These are phyloP conservation scores for Suillus alpinus DNA, from an alignment of 768 basidiomycete genomes.

Conservation along the genomic window DNA sequence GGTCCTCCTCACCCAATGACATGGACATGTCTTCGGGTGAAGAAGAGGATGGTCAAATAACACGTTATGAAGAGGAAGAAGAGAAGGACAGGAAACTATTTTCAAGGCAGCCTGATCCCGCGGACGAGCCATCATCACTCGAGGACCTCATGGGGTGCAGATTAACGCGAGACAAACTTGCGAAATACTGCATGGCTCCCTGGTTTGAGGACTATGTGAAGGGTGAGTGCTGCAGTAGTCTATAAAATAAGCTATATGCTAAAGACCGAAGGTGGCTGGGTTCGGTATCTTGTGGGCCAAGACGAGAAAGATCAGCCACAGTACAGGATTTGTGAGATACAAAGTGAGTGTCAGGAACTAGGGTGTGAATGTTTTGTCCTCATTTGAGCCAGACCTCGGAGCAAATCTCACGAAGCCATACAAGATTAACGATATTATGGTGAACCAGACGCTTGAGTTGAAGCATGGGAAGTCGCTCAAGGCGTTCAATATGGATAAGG, in stretches of 20 bases:
- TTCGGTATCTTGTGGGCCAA: constrained; percentile 75
- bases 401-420: constrained; percentile 62
- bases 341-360: constrained; percentile 48
- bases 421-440: constrained; percentile 60
- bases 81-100: constrained; percentile 55
- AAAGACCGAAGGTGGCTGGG: constrained; percentile 66
- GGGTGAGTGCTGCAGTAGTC: constrained; percentile 42
- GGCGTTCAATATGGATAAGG: constrained; percentile 75
- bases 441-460: constrained; percentile 70
- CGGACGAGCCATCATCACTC: constrained; percentile 48
- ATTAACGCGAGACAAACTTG: constrained; percentile 68
- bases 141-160: constrained; percentile 60
- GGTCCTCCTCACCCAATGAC: constrained; percentile 79
- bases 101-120: constrained; percentile 39
- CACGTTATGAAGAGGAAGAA: constrained; percentile 70
- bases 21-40: constrained; percentile 82
- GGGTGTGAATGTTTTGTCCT: constrained; percentile 9
- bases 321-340: constrained; percentile 83
- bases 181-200: constrained; percentile 67
- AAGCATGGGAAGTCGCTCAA: constrained; percentile 69
- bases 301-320: constrained; percentile 50
- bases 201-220: constrained; percentile 86
- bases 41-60: constrained; percentile 77
- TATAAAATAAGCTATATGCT: constrained; percentile 3
- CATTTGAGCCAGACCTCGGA: constrained; percentile 43